phyloP scores from a whole-genome alignment of 2,329 filamentous ascomycete species.

The Dissoconium aciculare region DNA sequence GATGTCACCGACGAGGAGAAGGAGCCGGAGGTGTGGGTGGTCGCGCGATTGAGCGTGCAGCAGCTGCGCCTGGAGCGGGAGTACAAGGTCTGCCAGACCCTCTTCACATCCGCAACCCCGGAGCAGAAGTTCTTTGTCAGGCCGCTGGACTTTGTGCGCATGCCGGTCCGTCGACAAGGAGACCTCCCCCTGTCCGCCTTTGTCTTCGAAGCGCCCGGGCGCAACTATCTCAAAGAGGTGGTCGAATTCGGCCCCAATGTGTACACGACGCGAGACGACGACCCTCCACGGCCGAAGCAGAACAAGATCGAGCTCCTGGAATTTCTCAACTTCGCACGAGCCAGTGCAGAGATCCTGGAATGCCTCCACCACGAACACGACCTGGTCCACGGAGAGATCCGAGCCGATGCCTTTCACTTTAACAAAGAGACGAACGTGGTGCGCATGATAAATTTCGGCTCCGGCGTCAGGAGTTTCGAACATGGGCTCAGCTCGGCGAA shows the following conservation, averaged over 20 bases:
- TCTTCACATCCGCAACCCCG: constrained; percentile 37
- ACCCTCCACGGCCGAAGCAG: constrained; percentile 10
- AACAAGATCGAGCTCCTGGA: constrained; percentile 41
- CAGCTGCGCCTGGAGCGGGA: constrained; percentile 71
- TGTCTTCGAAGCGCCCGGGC: constrained; percentile 66
- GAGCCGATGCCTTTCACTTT: constrained; percentile 83
- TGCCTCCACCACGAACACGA: constrained; percentile 80
- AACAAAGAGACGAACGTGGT: constrained; percentile 55
- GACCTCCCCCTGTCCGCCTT: constrained; percentile 58
- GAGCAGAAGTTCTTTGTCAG: constrained; percentile 62
- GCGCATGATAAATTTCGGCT: constrained; percentile 72
- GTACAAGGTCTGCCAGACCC: constrained; percentile 64
- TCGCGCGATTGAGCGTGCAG: constrained; percentile 73
- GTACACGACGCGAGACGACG: constrained; percentile 22
- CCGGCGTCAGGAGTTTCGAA: constrained; percentile 75
- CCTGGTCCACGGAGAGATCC: constrained; percentile 78
- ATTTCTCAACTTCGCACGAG: constrained; percentile 85
- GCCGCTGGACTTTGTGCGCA: constrained; percentile 62
- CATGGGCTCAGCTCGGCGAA: constrained; percentile 72
- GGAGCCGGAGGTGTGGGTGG: constrained; percentile 36
- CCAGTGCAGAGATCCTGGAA: constrained; percentile 71
- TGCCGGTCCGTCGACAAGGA: constrained; percentile 54
- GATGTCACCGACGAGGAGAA: constrained; percentile 17
- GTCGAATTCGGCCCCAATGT: constrained; percentile 59
- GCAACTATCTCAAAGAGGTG: constrained; percentile 54